phyloP scores from a whole-genome alignment of 352 stramenopile genomes.

The Globisporangium okanoganense region DNA sequence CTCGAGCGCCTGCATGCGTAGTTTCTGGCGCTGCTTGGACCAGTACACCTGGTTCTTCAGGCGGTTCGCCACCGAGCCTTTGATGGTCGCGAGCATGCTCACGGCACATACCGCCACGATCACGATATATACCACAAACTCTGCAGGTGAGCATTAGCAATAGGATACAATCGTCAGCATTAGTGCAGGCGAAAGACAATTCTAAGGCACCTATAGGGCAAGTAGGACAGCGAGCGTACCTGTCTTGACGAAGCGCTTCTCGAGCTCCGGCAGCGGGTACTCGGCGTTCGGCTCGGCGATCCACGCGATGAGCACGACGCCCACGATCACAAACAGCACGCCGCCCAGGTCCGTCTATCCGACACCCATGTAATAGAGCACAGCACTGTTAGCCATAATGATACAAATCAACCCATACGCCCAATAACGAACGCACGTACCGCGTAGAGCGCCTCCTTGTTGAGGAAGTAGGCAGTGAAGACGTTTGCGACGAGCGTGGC shows the following conservation, averaged over 20 bases:
- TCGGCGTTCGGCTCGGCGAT: slow-evolving; percentile 84
- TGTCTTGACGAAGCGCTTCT: slow-evolving; percentile 74
- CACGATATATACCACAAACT: slow-evolving; percentile 79
- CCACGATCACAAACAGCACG: slow-evolving; percentile 83
- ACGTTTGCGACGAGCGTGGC: slow-evolving; percentile 88
- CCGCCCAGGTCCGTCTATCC: slow-evolving; percentile 74
- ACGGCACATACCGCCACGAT: slow-evolving; percentile 67
- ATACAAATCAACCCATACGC: background rate
- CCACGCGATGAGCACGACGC: slow-evolving; percentile 83
- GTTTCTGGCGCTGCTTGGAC: slow-evolving; percentile 78
- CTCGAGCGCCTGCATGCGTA: slow-evolving; percentile 76
- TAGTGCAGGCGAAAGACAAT: too few species aligned
- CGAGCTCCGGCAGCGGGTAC: slow-evolving; percentile 82
- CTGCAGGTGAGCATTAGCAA: slow-evolving; percentile 15
- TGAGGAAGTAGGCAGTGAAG: slow-evolving; percentile 81
- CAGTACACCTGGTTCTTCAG: slow-evolving; percentile 85
- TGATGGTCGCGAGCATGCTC: slow-evolving; percentile 87
- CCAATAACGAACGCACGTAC: slow-evolving; percentile 17
- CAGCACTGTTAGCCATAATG: too few species aligned
- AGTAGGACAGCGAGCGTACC: slow-evolving; percentile 22
- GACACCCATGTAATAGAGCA: background rate
- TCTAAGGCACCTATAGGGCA: too few species aligned
- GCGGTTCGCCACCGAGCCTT: slow-evolving; percentile 77
- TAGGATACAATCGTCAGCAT: background rate
- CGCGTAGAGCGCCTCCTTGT: slow-evolving; percentile 70